These are phyloP conservation scores for Diaporthe citri DNA, from an alignment of 2,329 filamentous ascomycete species.

Conservation along the genomic window DNA sequence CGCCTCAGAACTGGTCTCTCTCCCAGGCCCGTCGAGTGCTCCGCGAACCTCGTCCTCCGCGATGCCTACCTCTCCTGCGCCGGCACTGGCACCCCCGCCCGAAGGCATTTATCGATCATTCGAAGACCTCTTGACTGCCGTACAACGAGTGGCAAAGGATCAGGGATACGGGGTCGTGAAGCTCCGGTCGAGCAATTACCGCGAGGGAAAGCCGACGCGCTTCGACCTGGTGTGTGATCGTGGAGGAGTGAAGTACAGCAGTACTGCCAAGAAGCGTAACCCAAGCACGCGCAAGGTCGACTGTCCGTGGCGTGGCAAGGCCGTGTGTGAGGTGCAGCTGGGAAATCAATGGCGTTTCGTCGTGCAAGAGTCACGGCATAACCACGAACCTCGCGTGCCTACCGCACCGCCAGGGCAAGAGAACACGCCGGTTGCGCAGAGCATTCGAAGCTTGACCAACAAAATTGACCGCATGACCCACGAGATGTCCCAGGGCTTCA, in stretches of 20 bases:
- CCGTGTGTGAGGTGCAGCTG: constrained; percentile 73
- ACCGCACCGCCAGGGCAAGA: constrained; percentile 68
- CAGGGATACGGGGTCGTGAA: constrained; percentile 74
- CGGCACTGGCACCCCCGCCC: constrained; percentile 66
- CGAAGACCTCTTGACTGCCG: constrained; percentile 68
- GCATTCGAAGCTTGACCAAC: constrained; percentile 68
- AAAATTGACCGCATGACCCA: constrained; percentile 71
- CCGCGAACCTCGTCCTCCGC: constrained; percentile 47
- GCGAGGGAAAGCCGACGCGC: constrained; percentile 71
- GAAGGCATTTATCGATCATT: constrained; percentile 72
- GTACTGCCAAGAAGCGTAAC: constrained; percentile 74
- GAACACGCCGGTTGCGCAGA: constrained; percentile 69
- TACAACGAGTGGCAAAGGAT: constrained; percentile 71
- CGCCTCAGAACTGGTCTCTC: constrained; percentile 40
- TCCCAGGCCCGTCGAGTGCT: constrained; percentile 43
- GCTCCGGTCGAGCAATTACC: constrained; percentile 73
- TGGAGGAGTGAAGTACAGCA: constrained; percentile 74
- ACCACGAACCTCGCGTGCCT: constrained; percentile 70
- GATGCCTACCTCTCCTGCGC: constrained; percentile 62
- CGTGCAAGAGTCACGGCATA: constrained; percentile 71
- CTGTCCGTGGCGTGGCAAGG: constrained; percentile 73
- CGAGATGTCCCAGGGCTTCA: constrained; percentile 66
- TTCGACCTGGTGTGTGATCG: constrained; percentile 74
- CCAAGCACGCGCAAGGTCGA: constrained; percentile 74
- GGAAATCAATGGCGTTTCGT: constrained; percentile 75